phyloP scores from a whole-genome alignment of 306 rosid genomes.

The Phaseolus lunatus region DNA sequence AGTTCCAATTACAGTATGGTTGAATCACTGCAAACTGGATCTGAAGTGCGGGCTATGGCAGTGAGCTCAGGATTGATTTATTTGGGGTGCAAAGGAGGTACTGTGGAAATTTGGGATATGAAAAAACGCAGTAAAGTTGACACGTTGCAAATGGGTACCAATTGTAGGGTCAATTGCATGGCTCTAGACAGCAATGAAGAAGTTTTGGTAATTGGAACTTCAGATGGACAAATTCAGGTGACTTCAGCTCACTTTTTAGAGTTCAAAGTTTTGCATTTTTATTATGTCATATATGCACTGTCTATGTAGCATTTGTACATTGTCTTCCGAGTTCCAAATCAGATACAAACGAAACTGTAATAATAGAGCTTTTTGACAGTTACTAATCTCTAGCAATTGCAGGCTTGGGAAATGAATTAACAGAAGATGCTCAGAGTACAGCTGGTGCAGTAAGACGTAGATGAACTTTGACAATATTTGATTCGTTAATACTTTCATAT shows the following conservation, averaged over 20 bases:
- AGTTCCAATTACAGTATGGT: constrained; percentile 64
- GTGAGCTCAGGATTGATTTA: constrained; percentile 83
- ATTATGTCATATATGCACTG: neutral
- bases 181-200: constrained; percentile 73
- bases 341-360: constrained; percentile 15
- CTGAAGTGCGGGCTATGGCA: constrained; percentile 81
- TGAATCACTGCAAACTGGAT: constrained; percentile 66
- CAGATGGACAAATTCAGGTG: constrained; percentile 90
- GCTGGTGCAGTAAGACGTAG: constrained; percentile 38
- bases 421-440: constrained; percentile 37
- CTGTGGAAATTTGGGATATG: constrained; percentile 82
- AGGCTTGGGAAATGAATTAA: constrained; percentile 83
- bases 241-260: neutral
- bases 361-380: constrained; percentile 13
- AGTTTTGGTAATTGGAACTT: constrained; percentile 79
- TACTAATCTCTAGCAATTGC: constrained; percentile 49
- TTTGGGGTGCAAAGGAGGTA: constrained; percentile 85
- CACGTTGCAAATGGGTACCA: constrained; percentile 66
- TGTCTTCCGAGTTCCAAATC: constrained; percentile 9
- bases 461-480: constrained; percentile 36
- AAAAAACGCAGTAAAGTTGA: constrained; percentile 68
- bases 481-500: constrained; percentile 43
- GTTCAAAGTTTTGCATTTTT: neutral
- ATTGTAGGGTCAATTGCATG: constrained; percentile 74
- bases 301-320: neutral